Conservation (phyloP, 495 filamentous ascomycete genomes). For the Diplogelasinospora grovesii region DNA sequence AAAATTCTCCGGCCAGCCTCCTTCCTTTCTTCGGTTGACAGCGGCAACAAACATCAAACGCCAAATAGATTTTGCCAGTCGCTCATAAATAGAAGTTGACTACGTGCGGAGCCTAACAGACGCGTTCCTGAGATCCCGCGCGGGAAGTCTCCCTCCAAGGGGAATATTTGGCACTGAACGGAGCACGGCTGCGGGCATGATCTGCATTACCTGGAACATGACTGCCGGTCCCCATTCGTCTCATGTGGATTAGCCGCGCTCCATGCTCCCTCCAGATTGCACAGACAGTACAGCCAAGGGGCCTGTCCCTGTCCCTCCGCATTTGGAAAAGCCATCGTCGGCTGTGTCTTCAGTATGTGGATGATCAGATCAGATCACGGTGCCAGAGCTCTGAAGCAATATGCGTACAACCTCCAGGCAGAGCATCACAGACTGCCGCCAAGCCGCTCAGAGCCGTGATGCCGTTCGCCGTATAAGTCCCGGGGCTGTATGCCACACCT, state of each 20-base stretch:
- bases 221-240: slow-evolving; percentile 12
- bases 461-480: slow-evolving; percentile 9
- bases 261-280: too few relatives aligned
- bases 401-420: slow-evolving; percentile 10
- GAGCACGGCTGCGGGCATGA: slow-evolving; percentile 11
- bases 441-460: neutral
- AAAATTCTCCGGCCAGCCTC: slow-evolving; percentile 7
- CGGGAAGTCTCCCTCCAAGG: neutral
- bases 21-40: slow-evolving; percentile 2
- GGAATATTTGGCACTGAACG: neutral
- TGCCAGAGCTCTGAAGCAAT: slow-evolving; percentile 9
- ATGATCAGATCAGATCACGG: slow-evolving; percentile 21
- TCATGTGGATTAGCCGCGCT: slow-evolving; percentile 25
- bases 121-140: neutral
- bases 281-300: slow-evolving; percentile 2
- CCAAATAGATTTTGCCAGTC: slow-evolving; percentile 4
- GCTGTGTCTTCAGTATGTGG: slow-evolving; percentile 13
- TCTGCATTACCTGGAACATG: slow-evolving; percentile 26
- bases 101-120: too few relatives aligned
- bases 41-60: slow-evolving; percentile 13
- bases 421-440: neutral
- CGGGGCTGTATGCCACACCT: neutral
- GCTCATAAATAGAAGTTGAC: neutral
- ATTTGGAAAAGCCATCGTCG: slow-evolving; percentile 14
- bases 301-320: slow-evolving; percentile 1